These are phyloP conservation scores for Takashimella tepidaria DNA, from an alignment of 1,284 basidiomycete genomes.

Conservation along the genomic window DNA sequence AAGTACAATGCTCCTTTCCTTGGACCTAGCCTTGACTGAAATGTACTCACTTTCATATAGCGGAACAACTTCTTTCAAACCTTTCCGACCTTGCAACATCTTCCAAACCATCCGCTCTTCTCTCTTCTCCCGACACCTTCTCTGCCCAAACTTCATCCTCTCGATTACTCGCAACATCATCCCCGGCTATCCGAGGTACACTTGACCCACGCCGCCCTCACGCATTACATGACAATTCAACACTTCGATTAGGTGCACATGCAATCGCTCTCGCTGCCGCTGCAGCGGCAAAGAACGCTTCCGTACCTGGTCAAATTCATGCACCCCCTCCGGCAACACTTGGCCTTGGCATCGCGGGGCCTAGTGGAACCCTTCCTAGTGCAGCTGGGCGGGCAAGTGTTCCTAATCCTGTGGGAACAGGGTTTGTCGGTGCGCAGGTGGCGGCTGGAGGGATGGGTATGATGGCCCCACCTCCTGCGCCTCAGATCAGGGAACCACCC, in stretches of 20 bases:
- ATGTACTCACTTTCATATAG: too few species aligned
- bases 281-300: neutral
- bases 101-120: neutral
- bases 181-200: conserved; percentile 35
- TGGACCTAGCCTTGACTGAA: too few species aligned
- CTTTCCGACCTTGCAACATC: neutral
- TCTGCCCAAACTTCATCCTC: neutral
- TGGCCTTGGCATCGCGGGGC: too few species aligned
- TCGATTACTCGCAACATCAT: conserved; percentile 20
- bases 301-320: neutral
- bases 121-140: neutral
- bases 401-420: too few species aligned
- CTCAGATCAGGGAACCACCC: conserved; percentile 12
- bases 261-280: conserved; percentile 1
- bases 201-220: conserved; percentile 37
- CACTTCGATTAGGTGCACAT: conserved; percentile 11
- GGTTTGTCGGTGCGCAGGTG: neutral
- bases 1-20: too few species aligned
- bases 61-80: conserved; percentile 14
- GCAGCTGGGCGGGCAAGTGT: too few species aligned
- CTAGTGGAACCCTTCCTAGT: too few species aligned
- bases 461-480: conserved; percentile 5
- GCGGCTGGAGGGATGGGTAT: conserved; percentile 6
- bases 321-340: neutral
- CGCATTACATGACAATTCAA: conserved; percentile 35